Percentiles rank a stretch among this genome's conserved stretches.
These are phyloP conservation scores for Tolypocladium guangdongense DNA, from an alignment of 2,329 filamentous ascomycete species.

Conservation along the genomic window DNA sequence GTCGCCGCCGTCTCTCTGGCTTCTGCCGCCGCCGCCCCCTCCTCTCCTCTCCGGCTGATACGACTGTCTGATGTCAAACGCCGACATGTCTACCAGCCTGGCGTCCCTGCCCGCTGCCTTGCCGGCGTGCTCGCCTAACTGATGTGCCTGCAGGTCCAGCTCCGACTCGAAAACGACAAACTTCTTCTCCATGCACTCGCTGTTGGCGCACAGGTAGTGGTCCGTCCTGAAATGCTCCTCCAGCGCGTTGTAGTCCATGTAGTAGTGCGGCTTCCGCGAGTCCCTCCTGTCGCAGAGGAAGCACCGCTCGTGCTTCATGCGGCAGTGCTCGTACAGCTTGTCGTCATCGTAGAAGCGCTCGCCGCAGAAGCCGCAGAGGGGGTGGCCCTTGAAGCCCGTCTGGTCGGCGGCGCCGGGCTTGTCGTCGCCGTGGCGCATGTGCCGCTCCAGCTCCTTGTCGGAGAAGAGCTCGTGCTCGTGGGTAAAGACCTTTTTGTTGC, in stretches of 20 bases:
- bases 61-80: constrained; percentile 67
- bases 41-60: constrained; percentile 51
- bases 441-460: constrained; percentile 65
- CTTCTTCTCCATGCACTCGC: constrained; percentile 90
- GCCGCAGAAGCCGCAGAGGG: constrained; percentile 85
- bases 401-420: constrained; percentile 82
- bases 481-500: constrained; percentile 96
- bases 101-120: constrained; percentile 80
- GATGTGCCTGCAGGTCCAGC: constrained; percentile 89
- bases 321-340: constrained; percentile 86
- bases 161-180: constrained; percentile 95
- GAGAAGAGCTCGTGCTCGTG: constrained; percentile 95
- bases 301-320: constrained; percentile 88
- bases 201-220: constrained; percentile 75
- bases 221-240: constrained; percentile 80
- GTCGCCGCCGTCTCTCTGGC: constrained; percentile 28
- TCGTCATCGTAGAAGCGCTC: constrained; percentile 93
- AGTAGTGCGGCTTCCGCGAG: constrained; percentile 75
- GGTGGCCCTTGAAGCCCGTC: constrained; percentile 92
- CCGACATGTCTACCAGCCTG: constrained; percentile 73
- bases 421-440: constrained; percentile 87
- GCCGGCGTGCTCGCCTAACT: constrained; percentile 73
- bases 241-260: constrained; percentile 74
- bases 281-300: constrained; percentile 77
- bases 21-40: constrained; percentile 28